Evolutionary conservation across 345 rosid genomes (phyloP), one percentile per base, ranked within the genome.

Genomic region (Aegle marmelos): DNA sequence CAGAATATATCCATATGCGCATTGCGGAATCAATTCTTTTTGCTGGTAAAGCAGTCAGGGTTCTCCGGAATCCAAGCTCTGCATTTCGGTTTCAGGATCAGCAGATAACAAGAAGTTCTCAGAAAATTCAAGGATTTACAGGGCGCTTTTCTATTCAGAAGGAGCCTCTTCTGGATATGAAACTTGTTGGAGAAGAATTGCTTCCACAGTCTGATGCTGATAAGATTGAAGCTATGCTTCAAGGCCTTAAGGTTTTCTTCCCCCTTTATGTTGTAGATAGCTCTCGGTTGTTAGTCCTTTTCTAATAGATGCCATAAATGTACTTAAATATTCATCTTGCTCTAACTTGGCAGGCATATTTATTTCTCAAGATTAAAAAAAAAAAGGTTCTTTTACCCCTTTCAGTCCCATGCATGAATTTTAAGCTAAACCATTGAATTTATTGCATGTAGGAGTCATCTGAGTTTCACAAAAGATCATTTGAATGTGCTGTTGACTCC

Each of bases 11-110:
- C 78, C 92, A 89, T 65, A 96, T 94, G 95, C 91, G 88, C 78
- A 91, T 94, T 70, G 98, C 97, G 67, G 98, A 94, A 76, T 96
- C 99, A 67, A 82, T 92, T 85, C 92, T 96, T 75, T 95, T 96
- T 89, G 92, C 99, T 54, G 98, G 99, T 73, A 96, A 96, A 89
- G 99, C 99, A 77, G 86, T 96, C 82, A 90, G 97, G 85, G 92
- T 96, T 82, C 94, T 96, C 59, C 89, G 97, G 76, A 96, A 96
- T 83, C 97, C 99, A 31, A 92, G 93, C 83, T 85, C 90, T 73
- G 83, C 93, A 58, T 90, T 92, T 74, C 90, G 79, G 83, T 88
- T 84, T 83, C 93, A 90, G 80, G 92, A 89, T 82, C 94, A 85
- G 84, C 92, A 86, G 78, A 63, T 83, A 72, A 85, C 79, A 71